Conservation (phyloP, 306 rosid species). For the Vigna trinervia region DNA sequence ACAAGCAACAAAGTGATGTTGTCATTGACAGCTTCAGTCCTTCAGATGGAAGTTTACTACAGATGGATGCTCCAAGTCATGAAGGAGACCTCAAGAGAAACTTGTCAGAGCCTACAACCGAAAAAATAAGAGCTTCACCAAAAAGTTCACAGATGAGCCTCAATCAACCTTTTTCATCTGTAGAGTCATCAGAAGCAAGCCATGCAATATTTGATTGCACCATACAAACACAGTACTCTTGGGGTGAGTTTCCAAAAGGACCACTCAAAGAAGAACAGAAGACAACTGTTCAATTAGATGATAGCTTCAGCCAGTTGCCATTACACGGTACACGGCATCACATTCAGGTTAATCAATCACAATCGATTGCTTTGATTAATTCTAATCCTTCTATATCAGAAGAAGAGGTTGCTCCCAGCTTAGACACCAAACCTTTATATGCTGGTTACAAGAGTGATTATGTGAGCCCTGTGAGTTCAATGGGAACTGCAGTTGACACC, state of each 20-base stretch:
- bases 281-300: conserved; percentile 52
- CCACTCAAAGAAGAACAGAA: conserved; percentile 54
- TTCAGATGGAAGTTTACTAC: conserved; percentile 52
- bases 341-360: conserved; percentile 55
- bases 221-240: conserved; percentile 49
- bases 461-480: conserved; percentile 45
- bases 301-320: conserved; percentile 62
- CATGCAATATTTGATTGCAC: conserved; percentile 51
- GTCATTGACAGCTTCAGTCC: conserved; percentile 50
- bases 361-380: conserved; percentile 51
- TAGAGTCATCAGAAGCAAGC: conserved; percentile 60
- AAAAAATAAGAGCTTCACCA: conserved; percentile 46
- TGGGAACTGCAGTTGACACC: conserved; percentile 44
- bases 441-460: conserved; percentile 47
- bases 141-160: conserved; percentile 48
- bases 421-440: conserved; percentile 50
- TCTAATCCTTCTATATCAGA: conserved; percentile 49
- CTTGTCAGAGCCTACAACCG: conserved; percentile 51
- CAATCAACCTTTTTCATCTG: conserved; percentile 50
- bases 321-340: conserved; percentile 43
- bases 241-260: conserved; percentile 53
- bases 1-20: conserved; percentile 58
- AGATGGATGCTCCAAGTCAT: conserved; percentile 48
- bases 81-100: conserved; percentile 56
- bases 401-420: conserved; percentile 49